Evolutionary conservation across 2,329 filamentous ascomycete species (phyloP).

Genomic region (Furcasterigmium sp.): DNA sequence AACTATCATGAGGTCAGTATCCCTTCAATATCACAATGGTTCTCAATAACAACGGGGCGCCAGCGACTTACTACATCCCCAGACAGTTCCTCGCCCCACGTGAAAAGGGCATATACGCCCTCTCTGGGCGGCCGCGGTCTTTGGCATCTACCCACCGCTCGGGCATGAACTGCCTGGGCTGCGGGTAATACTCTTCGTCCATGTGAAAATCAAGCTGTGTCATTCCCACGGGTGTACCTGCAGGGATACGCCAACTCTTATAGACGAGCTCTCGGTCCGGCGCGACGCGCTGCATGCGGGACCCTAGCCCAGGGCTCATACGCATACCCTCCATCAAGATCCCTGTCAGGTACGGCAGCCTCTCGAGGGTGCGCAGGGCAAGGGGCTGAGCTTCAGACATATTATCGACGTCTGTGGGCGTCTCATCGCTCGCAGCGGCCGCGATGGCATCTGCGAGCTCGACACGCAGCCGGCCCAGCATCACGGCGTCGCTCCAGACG

Average conservation of each 20-base stretch:
- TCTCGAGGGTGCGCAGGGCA: not conserved
- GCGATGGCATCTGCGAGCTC: conserved; percentile 5
- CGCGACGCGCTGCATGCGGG: not conserved
- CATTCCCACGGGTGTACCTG: not conserved
- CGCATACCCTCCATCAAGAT: not conserved
- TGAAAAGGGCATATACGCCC: too few species aligned
- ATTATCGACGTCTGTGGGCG: too few species aligned
- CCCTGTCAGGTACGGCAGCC: not conserved
- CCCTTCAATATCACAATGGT: too few species aligned
- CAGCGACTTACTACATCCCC: too few species aligned
- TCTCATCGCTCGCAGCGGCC: not conserved
- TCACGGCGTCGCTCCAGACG: conserved; percentile 9
- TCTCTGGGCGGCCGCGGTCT: too few species aligned
- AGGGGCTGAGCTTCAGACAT: too few species aligned
- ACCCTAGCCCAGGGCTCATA: not conserved
- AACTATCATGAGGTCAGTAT: too few species aligned
- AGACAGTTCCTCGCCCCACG: too few species aligned
- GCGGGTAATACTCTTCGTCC: not conserved
- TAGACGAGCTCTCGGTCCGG: not conserved
- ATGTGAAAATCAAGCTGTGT: not conserved
- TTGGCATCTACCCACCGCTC: not conserved
- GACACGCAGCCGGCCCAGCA: conserved; percentile 11
- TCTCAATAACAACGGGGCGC: too few species aligned
- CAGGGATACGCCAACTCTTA: not conserved
- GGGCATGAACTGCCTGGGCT: not conserved